Conservation (phyloP, 2,329 filamentous ascomycete species). For the Fusarium proliferatum region DNA sequence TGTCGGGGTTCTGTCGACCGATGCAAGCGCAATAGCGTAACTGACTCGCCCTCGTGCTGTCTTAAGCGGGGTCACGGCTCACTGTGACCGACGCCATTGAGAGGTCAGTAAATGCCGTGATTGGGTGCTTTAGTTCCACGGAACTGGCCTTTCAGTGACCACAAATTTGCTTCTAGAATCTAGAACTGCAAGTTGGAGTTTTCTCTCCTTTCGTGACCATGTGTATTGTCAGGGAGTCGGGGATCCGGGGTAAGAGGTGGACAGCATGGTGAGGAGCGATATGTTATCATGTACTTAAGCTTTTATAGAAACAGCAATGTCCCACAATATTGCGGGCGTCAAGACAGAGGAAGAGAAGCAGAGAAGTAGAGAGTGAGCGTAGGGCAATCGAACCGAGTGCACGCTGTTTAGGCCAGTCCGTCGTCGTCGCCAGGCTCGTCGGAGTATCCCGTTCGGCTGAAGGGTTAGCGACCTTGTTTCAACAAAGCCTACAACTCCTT, state of each 20-base stretch:
- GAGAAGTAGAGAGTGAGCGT: too few species aligned
- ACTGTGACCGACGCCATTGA: not conserved
- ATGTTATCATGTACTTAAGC: too few species aligned
- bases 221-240: rapidly evolving
- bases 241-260: too few species aligned
- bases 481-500: not conserved
- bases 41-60: not conserved
- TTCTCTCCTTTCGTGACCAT: not conserved
- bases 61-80: not conserved
- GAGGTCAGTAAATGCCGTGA: not conserved
- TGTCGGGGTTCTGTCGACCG: not conserved
- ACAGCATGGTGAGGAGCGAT: too few species aligned
- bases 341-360: not conserved
- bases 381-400: too few species aligned
- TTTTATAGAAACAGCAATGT: rapidly evolving
- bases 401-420: not conserved
- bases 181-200: not conserved
- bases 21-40: not conserved
- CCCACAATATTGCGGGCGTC: rapidly evolving
- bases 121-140: not conserved
- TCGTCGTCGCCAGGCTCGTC: not conserved
- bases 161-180: not conserved
- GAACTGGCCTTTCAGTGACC: too few species aligned
- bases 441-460: not conserved
- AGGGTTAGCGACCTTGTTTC: not conserved